These are phyloP conservation scores for Microdochium bolleyi DNA, from an alignment of 2,329 filamentous ascomycete genomes.

Conservation along the genomic window DNA sequence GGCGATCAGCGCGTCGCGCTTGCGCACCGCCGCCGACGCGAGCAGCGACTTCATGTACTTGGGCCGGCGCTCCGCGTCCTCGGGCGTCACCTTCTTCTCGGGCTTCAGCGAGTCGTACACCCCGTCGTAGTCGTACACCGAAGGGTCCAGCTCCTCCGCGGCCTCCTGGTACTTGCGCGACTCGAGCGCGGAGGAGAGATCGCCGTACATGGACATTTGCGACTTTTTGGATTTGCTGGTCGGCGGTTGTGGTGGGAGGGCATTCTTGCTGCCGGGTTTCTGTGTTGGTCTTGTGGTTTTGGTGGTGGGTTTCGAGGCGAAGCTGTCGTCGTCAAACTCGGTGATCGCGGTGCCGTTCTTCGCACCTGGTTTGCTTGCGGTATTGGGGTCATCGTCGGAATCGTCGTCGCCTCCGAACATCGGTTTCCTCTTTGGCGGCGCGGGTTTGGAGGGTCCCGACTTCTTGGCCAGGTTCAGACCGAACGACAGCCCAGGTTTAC, in stretches of 20 bases:
- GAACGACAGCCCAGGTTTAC: slow-evolving; percentile 33
- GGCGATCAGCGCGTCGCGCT: slow-evolving; percentile 69
- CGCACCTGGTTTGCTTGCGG: slow-evolving; percentile 15
- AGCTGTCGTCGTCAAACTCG: slow-evolving; percentile 46
- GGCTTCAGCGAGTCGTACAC: slow-evolving; percentile 73
- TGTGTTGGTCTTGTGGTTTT: slow-evolving; percentile 20
- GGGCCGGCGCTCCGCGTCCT: slow-evolving; percentile 53
- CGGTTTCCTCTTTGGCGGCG: slow-evolving; percentile 41
- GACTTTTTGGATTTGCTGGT: slow-evolving; percentile 34
- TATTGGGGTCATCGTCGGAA: slow-evolving; percentile 39
- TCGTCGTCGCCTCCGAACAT: slow-evolving; percentile 53
- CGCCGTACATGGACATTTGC: slow-evolving; percentile 44
- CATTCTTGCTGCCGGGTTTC: slow-evolving; percentile 20
- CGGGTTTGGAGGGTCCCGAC: slow-evolving; percentile 37
- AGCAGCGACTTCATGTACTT: slow-evolving; percentile 74
- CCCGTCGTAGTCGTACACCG: slow-evolving; percentile 78
- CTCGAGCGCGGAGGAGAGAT: slow-evolving; percentile 57
- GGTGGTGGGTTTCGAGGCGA: slow-evolving; percentile 12
- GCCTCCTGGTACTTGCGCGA: slow-evolving; percentile 57
- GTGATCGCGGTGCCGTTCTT: slow-evolving; percentile 47
- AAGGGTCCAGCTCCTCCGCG: slow-evolving; percentile 60
- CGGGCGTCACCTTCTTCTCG: slow-evolving; percentile 43
- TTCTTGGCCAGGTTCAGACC: slow-evolving; percentile 58
- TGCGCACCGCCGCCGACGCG: slow-evolving; percentile 65
- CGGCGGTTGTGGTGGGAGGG: slow-evolving; percentile 27